Base-by-base conservation (phyloP, 768 basidiomycete species). In the Kwoniella dendrophila region DNA sequence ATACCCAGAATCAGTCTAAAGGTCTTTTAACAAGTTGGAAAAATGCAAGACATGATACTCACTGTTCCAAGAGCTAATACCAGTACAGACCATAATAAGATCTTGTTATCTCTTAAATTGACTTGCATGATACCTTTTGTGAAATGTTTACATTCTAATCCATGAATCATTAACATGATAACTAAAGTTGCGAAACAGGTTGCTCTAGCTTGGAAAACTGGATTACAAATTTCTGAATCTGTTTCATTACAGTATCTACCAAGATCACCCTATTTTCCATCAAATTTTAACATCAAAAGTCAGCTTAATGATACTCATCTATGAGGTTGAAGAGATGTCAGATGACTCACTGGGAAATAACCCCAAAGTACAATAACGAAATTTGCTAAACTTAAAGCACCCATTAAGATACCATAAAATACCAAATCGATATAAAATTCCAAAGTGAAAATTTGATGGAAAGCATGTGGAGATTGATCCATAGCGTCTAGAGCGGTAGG, bases 401-500 rank as follows among this genome's bases (percentile, higher is more conserved):
- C 79, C 53, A 80, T 81, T 32, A 79, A 50, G 41, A 81, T 43
- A 8, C 81, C 82, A 64, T 81, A 82, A 26, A 80, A 76, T 16
- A 74, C 29, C 26, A 81, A 68, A 51, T 82, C 81, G 43, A 74
- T 38, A 44, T 78, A 67, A 63, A 80, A 75, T 52, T 78, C 78
- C 22, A 61, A 52, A 0, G 76, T 81, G 66, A 82, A 82, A 60
- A 81, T 75, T 36, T 71, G 76, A 48, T 77, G 78, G 73, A 75
- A 78, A 30, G 67, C 64, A 1, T 60, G 61, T 0, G 85, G 84
- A 0, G 81, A 81, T 54, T 77, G 76, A 47, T 76, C 79, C 84
- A 86, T 85, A 20, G 85, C 77, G 66, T 86, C 83, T 3, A 70
- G 43, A 0, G 83, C 81, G 2, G 85, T 82, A n/a, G 79, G 78